Evolutionary conservation across 2,329 filamentous ascomycete species (phyloP), one percentile per base, ranked within the genome.

Genomic region (Chlorencoelia australis): DNA sequence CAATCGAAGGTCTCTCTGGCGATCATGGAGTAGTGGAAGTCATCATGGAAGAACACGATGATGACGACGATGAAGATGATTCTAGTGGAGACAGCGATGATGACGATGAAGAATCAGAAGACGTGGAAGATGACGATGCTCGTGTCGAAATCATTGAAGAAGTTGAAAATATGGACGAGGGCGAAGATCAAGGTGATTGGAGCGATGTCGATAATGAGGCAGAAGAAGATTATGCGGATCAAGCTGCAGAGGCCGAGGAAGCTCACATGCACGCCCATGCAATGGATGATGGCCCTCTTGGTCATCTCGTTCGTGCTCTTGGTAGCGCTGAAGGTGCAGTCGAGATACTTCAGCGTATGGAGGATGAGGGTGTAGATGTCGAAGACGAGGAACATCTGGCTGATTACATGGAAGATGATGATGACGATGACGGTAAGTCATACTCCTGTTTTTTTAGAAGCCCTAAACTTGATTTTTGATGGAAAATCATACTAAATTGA

Each of bases 11-110:
- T 33, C 64, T 79, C 14, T 67, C 74, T 37, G 75, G 74, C 24
- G 73, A 79, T 30, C 69, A 73, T 30, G 71, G 66, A 16, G 67
- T 79, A 10, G 72, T 82, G 40, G 75, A 81, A 60, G 75, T 96
- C 48, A 84, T 94, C 43, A 83, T 95, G 67, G 82, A 83, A n/a
- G 78, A 79, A 6, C 72, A 75, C 22, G 68, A 64, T 37, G 68
- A 68, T 11, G 67, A 73, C 31, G 72, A 75, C 21, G 64, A 71
- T 35, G 68, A 72, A 29, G 68, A 70, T 34, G 57, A 59, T 27
- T 36, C 33, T 10, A 33, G 36, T 22, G 37, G 22, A 19, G 64
- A 70, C 38, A 68, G 71, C 28, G 68, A 70, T 31, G 57, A 59
- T 34, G 56, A 61, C 40, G 56, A 54, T 43, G 55, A 53, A 30